Evolutionary conservation across 2,329 filamentous ascomycete genomes (phyloP).

Genomic region (Ilyonectria sp.): DNA sequence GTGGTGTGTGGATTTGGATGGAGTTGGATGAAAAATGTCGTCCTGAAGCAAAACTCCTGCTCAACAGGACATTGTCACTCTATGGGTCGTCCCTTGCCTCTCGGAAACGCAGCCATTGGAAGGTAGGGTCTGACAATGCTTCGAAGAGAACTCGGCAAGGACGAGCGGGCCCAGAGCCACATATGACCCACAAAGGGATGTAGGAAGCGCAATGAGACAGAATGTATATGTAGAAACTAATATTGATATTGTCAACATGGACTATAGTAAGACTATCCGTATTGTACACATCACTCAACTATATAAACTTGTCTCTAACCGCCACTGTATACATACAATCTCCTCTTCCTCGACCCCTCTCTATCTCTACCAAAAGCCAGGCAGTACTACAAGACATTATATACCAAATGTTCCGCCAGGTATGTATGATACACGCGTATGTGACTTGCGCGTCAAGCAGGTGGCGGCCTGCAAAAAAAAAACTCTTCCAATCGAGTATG

Average conservation of each 20-base stretch:
- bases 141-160: background rate
- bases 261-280: slow-evolving; percentile 17
- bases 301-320: slow-evolving; percentile 10
- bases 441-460: slow-evolving; percentile 15
- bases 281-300: slow-evolving; percentile 35
- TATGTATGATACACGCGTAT: slow-evolving; percentile 32
- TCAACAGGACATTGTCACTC: background rate
- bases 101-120: background rate
- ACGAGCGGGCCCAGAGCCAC: background rate
- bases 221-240: slow-evolving; percentile 5
- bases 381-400: slow-evolving; percentile 50
- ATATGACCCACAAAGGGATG: no score
- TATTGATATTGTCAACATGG: slow-evolving; percentile 31
- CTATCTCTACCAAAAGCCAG: slow-evolving; percentile 31
- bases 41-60: background rate
- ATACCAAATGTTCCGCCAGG: slow-evolving; percentile 37
- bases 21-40: background rate
- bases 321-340: slow-evolving; percentile 32
- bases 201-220: background rate
- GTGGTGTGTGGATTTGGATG: background rate
- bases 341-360: slow-evolving; percentile 3
- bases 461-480: slow-evolving; percentile 13
- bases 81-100: background rate
- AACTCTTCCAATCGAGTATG: slow-evolving; percentile 13
- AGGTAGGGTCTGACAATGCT: background rate